Conservation (phyloP, 192 early-diverging fungal genomes). For the Geranomyces michiganensis region DNA sequence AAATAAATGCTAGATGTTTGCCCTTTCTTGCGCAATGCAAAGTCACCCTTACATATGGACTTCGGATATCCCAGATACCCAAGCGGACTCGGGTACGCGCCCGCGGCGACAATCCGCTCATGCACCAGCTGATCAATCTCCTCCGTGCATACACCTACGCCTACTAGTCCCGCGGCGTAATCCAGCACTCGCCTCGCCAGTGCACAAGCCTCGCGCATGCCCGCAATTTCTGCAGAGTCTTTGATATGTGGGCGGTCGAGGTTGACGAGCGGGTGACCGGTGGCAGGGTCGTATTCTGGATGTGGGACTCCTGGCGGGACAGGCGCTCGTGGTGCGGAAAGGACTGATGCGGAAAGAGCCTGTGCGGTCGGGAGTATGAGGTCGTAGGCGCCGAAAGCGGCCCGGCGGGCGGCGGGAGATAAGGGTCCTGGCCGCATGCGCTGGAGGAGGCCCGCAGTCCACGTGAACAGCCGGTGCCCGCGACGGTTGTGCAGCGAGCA, state of each 20-base stretch:
- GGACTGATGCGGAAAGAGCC: neutral
- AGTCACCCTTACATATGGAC: conserved; percentile 57
- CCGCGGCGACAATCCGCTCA: conserved; percentile 50
- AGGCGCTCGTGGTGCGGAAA: neutral
- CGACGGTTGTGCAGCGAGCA: no score
- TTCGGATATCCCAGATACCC: conserved; percentile 76
- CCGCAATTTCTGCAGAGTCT: conserved; percentile 2
- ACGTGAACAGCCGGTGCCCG: neutral
- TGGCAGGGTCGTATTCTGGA: conserved; percentile 21
- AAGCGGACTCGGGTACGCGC: conserved; percentile 78
- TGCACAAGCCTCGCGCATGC: conserved; percentile 19
- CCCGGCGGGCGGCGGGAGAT: conserved; percentile 13
- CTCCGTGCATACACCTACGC: conserved; percentile 19
- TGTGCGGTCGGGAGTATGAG: conserved; percentile 21
- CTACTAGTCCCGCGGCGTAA: neutral
- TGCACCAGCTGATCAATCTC: conserved; percentile 52
- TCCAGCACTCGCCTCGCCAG: conserved; percentile 19
- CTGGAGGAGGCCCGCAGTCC: neutral
- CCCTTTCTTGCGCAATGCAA: no score
- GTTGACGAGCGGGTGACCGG: conserved; percentile 23
- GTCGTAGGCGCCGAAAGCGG: conserved; percentile 27
- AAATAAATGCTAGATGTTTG: neutral
- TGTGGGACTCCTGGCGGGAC: conserved; percentile 25
- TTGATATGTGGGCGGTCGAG: conserved; percentile 24
- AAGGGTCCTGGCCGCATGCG: conserved; percentile 2